Conservation (phyloP, 78 protist species). For the Trichosphaerium sp. region DNA sequence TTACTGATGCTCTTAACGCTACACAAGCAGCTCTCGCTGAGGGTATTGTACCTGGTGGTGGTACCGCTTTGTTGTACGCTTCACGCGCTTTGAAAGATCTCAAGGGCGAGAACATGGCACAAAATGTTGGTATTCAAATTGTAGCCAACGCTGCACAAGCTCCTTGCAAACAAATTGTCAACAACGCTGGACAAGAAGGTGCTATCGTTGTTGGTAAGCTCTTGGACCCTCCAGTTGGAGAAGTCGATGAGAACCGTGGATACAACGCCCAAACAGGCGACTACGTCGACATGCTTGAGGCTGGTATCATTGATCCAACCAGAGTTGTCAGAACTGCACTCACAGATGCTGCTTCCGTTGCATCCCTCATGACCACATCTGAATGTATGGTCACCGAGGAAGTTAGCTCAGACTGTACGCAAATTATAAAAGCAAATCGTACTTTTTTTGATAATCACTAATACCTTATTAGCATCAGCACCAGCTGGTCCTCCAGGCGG, state of each 20-base stretch:
- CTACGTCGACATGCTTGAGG: conserved; percentile 80
- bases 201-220: conserved; percentile 88
- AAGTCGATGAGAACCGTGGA: conserved; percentile 55
- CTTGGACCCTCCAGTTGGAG: too few relatives aligned
- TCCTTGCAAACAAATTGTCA: conserved; percentile 73
- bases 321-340: conserved; percentile 94
- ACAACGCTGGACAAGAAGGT: conserved; percentile 94
- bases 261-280: conserved; percentile 76
- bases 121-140: conserved; percentile 79
- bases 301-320: conserved; percentile 98
- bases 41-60: conserved; percentile 98
- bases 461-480: too few relatives aligned
- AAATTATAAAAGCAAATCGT: too few relatives aligned
- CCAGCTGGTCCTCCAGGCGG: too few relatives aligned
- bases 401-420: too few relatives aligned
- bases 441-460: too few relatives aligned
- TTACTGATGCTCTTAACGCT: conserved; percentile 96
- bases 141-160: conserved; percentile 57
- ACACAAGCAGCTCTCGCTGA: conserved; percentile 97
- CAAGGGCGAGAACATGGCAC: conserved; percentile 68
- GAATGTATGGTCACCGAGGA: conserved; percentile 69
- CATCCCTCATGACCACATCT: conserved; percentile 88
- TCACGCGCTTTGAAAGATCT: conserved; percentile 34
- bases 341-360: conserved; percentile 76
- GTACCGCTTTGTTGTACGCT: conserved; percentile 80